Base-by-base conservation (phyloP, 179 eudicot species). In the Actinidia polygama region DNA sequence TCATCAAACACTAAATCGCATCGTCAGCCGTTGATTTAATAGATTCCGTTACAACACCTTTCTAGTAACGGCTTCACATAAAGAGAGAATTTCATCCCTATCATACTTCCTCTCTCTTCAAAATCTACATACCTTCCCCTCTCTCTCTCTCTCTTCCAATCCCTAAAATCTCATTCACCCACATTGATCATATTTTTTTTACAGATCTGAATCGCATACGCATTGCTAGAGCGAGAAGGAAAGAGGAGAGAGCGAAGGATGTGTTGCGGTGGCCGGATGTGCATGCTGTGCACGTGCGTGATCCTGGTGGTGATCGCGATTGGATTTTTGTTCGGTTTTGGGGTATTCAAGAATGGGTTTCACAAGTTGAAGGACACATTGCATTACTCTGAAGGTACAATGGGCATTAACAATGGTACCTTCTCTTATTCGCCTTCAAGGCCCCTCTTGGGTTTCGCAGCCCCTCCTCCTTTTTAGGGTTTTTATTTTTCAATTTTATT, bases 271-370 rank as follows among this genome's bases (percentile, higher is more conserved):
- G 62, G 85, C 0, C 87, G 72, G 81, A 47, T 90, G 6, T 92
- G 93, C 81, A 85, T 85, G 90, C 55, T 87, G 66, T 88, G 89
- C 81, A 73, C 72, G 1, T 91, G 92, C 51, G 10, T 92, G 71
- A 82, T 88, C 0, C 9, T 85, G 46, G 78, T 89, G 51, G 96
- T 84, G 58, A 75, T 93, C 3, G 78, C 75, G 54, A 88, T 95
- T 69, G 94, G 94, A 0, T 49, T 90, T 3, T 26, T 92, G 61
- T 95, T 91, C 63, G 98, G 97, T 5, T 95, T 93, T 79, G 97
- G 97, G 5, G 94, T 95, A 0, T 95, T 89, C 92, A 89, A 83
- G 84, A 30, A 95, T 51, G 94, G 92, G 1, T 93, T 90, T 63
- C 90, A 93, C 86, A 91, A 93, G 83, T 1, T 79, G 46, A 75